Percentiles rank a stretch among this genome's conserved stretches.
Conservation (phyloP, 2,329 filamentous ascomycete species). For the Penicillium sp. region DNA sequence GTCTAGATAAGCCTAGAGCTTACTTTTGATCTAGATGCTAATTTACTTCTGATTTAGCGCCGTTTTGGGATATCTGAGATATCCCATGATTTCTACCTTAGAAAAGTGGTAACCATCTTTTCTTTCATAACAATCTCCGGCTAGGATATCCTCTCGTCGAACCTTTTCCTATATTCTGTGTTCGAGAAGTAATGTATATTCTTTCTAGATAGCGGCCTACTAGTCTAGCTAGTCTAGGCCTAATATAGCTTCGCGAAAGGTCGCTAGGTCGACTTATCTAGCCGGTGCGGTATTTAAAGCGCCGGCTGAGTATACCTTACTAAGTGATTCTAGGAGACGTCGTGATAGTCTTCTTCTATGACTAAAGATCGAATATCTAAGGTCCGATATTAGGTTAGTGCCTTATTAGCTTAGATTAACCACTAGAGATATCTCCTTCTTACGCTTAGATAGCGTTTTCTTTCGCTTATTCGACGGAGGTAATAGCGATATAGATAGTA, state of each 20-base stretch:
- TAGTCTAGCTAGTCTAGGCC: neutral
- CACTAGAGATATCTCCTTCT: neutral
- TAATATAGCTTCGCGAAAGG: constrained; percentile 1
- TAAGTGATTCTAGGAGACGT: neutral
- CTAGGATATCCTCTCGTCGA: neutral
- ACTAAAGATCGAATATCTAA: constrained; percentile 1
- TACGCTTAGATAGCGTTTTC: neutral
- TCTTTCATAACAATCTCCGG: neutral
- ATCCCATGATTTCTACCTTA: no score
- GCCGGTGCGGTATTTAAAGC: neutral
- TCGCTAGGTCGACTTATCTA: neutral
- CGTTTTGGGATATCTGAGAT: no score
- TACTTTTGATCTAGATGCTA: no score
- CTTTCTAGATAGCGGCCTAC: constrained; percentile 6
- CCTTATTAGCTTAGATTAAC: constrained; percentile 1
- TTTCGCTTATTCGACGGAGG: neutral
- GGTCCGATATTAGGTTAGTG: neutral
- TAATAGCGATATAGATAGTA: neutral
- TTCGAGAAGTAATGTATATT: constrained; percentile 4
- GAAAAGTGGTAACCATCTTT: no score
- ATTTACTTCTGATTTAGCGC: no score
- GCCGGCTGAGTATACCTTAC: constrained; percentile 1
- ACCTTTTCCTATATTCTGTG: constrained; percentile 1
- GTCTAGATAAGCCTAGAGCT: no score
- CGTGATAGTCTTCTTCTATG: constrained; percentile 3